Base-by-base conservation (phyloP, 331 rosid genomes). In the Rosa hybrid region DNA sequence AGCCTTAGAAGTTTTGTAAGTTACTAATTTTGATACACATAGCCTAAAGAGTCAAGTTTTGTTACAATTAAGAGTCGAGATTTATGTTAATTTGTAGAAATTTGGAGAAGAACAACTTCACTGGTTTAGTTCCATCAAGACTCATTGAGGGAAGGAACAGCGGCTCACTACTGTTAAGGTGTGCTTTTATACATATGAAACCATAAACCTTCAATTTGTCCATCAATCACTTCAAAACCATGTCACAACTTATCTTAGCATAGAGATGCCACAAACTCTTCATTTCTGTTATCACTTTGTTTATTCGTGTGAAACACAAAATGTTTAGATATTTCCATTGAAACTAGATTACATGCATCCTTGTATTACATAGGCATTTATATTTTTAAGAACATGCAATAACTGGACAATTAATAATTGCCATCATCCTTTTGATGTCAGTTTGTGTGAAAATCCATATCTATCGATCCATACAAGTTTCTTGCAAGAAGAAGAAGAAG, bases 101-200 rank as follows among this genome's bases (percentile, higher is more conserved):
- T 68, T 56, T 74, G 68, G 78, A 54, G 10, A 51, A 74, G 5
- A 74, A 74, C 51, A 38, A 53, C 30, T 63, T 74, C 20, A 54
- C 6, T 2, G 78, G 68, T 7, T 34, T 25, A 53, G 48, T 56
- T 53, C 68, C 78, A 12, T 20, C 3, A 16, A 18, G 10, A 30
- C 67, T 74, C 49, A 20, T 38, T 30, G 67, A 56, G 16, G 54
- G 42, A 17, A 18, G 50, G 50, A 56, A 74, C 30, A 30, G 7
- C 3, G 17, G 65, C 17, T 25, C 10, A 14, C 64, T 74, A 34
- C n/a, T 4, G 38, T 27, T 74, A 13, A 74, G 78, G 78, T 74
- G 59, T 27, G 27, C 25, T 56, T 6, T 54, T 50, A 4, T 17
- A 53, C 7, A 53, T 53, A 54, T 54, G 23, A 3, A 13, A 51